Evolutionary conservation across 352 stramenopile genomes (phyloP).

Genomic region (Phytophthora meadii): DNA sequence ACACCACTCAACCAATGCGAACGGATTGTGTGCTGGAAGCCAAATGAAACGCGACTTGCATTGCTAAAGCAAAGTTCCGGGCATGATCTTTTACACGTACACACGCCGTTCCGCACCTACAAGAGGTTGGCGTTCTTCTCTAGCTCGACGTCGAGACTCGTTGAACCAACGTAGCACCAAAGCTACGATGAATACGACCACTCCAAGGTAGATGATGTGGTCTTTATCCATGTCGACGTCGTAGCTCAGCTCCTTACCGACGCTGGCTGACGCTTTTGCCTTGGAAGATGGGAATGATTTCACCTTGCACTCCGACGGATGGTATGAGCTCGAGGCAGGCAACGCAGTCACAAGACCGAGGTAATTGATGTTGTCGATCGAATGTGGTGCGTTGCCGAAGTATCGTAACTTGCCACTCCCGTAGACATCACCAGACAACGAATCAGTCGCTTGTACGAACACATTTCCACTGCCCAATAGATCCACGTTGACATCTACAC

Average conservation of each 20-base stretch:
- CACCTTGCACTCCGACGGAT: constrained; percentile 13
- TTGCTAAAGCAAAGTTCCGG: not conserved
- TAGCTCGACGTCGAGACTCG: constrained; percentile 26
- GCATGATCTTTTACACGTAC: constrained; percentile 24
- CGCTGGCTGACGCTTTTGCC: not conserved
- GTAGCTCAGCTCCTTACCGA: constrained; percentile 3
- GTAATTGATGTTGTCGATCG: constrained; percentile 31
- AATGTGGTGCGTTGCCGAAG: constrained; percentile 17
- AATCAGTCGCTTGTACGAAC: constrained; percentile 33
- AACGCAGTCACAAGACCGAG: constrained; percentile 22
- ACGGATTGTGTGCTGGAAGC: not conserved
- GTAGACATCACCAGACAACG: constrained; percentile 33
- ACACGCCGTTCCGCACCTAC: constrained; percentile 13
- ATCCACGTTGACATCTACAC: constrained; percentile 21
- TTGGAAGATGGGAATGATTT: constrained; percentile 1
- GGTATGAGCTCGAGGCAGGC: constrained; percentile 14
- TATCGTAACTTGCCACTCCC: constrained; percentile 26
- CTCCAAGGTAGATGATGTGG: constrained; percentile 17
- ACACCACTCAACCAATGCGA: not conserved
- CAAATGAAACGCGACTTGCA: not conserved
- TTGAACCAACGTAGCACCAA: constrained; percentile 33
- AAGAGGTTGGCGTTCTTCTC: constrained; percentile 25
- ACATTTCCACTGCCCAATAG: constrained; percentile 30
- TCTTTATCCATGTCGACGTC: constrained; percentile 13
- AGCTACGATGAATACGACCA: constrained; percentile 23